Evolutionary conservation across 441 rosid genomes (phyloP), one percentile per base, ranked within the genome.

Genomic region (Erodium texanum): DNA sequence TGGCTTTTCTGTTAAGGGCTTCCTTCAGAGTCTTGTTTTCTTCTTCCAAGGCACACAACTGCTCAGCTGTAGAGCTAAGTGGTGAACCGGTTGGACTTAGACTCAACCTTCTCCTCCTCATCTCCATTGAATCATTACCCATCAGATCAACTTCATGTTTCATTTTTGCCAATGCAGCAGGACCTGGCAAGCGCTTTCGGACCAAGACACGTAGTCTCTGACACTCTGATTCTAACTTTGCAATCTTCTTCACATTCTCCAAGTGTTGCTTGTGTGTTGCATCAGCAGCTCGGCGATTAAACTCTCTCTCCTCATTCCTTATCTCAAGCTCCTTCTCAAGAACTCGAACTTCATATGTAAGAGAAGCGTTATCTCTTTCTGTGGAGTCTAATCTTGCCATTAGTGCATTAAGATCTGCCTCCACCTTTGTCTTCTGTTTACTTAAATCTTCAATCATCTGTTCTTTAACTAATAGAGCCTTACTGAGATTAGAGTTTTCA

Each of bases 321-420:
- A 94, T 83, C 80, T 87, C 90, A 0, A 91, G 82, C 75, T 92
- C 99, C 86, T 92, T 94, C 82, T 87, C 89, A 27, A 92, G 79
- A 70, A 94, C 85, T 36, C 84, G 82, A 52, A 89, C 84, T 81
- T 94, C 98, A 48, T 92, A 94, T 69, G 77, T 86, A 71, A 94
- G 76, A 12, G 92, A 86, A 75, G 83, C 79, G 62, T 84, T 87
- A 29, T 90, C 92, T 82, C 90, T 90, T 70, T 92, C 96, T 3
- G 77, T 87, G 20, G 87, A 81, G 73, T 86, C 91, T 62, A 92
- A 70, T 71, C 95, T 90, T 63, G 43, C 70, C 86, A 79, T 79
- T 61, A 88, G 70, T 18, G 84, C 82, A 73, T 67, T 87, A 64
- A 81, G 72, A 68, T 94, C 90, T 61, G 82, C 74, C 15, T 81